Evolutionary conservation across 2,329 filamentous ascomycete species (phyloP).

Genomic region (Talaromyces piceae): DNA sequence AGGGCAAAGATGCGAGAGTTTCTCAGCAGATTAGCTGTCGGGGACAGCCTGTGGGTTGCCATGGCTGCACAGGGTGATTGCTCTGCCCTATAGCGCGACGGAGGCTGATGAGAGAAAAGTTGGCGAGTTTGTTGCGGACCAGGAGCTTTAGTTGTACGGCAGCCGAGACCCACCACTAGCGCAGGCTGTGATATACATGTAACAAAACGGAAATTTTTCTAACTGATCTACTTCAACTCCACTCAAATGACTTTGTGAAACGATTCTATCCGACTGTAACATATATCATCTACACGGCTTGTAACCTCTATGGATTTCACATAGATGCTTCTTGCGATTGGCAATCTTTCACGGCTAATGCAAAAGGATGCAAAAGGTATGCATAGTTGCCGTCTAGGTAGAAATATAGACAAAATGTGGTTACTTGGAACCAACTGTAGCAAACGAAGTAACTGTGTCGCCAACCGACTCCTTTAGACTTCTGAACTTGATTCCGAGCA

Average conservation of each 20-base stretch:
- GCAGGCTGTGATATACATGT: neutral
- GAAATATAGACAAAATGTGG: neutral
- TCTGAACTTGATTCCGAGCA: slow-evolving; percentile 36
- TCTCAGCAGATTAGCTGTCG: slow-evolving; percentile 64
- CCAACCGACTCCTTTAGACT: slow-evolving; percentile 30
- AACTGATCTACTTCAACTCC: too few species aligned
- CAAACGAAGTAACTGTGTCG: slow-evolving; percentile 31
- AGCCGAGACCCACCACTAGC: neutral
- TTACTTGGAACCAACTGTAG: slow-evolving; percentile 24
- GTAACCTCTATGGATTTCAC: too few species aligned
- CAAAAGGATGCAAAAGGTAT: too few species aligned
- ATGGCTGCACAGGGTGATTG: slow-evolving; percentile 26
- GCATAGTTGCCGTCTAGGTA: neutral
- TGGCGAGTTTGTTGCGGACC: neutral
- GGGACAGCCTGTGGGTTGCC: slow-evolving; percentile 45
- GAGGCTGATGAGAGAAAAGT: slow-evolving; percentile 24
- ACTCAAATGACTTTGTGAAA: too few species aligned
- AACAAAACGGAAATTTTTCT: too few species aligned
- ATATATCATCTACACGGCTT: too few species aligned
- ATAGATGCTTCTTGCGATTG: too few species aligned
- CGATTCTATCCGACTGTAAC: too few species aligned
- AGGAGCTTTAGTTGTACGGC: neutral
- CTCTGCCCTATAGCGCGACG: slow-evolving; percentile 10
- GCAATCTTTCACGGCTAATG: too few species aligned
- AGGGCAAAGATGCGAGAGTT: slow-evolving; percentile 85